Evolutionary conservation across 768 basidiomycete species (phyloP), one percentile per base, ranked within the genome.

Genomic region (Suillus fuscotomentosus): DNA sequence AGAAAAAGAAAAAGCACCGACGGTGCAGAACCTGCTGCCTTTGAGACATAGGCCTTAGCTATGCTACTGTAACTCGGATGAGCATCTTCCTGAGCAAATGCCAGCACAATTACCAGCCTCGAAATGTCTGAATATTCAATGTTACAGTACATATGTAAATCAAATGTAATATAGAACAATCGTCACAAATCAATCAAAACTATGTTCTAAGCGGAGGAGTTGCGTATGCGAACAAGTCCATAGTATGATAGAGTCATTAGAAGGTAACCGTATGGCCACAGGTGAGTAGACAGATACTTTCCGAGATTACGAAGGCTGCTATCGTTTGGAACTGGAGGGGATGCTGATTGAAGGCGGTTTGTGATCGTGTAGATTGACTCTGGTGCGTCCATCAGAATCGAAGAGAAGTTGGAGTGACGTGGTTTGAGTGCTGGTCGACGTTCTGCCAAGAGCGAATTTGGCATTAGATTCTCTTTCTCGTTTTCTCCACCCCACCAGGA

Each of bases 231-330:
- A 86, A 85, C 63, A 86, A 72, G 72, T 86, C 76, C 67, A 86
- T 71, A n/a, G n/a, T n/a, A n/a, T n/a, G n/a, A n/a, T n/a, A 6
- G 78, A 78, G 66, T 86, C 84, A 59, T 86, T 84, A 13, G 84
- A 86, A 50, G 68, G 61, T 17, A 69, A 62, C 57, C n/a, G n/a
- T n/a, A 74, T 55, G 65, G 59, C 53, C 57, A 53, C 34, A n/a
- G 62, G 38, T 15, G 17, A 60, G 45, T n/a, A 67, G 41, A 53
- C 20, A 42, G 59, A 57, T 24, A 17, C 66, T 63, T 62, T 41
- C 22, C 24, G 41, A 41, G 15, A 63, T 65, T n/a, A 66, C 65
- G 50, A 51, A 63, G 34, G 66, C 67, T 20, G 68, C 56, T 34
- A 17, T 51, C 61, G 67, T 41, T 68, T 64, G 62, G 38, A 20